A percentile compares a stretch with the other conserved stretches of the same genome.
phyloP scores from a whole-genome alignment of 805 yeast genomes.

The Ogataea pignaliae region DNA sequence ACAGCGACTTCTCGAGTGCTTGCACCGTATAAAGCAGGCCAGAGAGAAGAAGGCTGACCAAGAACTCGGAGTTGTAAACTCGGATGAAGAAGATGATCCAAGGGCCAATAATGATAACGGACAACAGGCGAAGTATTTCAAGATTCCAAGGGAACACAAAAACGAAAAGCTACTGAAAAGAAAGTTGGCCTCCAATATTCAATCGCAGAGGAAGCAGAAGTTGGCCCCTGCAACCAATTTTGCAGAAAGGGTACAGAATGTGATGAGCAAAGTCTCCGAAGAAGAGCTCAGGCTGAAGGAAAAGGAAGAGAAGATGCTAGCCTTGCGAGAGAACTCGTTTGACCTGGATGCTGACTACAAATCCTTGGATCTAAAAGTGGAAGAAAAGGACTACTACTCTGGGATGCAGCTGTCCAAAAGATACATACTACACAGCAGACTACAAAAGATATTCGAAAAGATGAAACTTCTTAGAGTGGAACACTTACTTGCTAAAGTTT shows the following conservation, averaged over 20 bases:
- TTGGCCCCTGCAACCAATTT: conserved; percentile 4
- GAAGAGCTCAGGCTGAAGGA: conserved; percentile 20
- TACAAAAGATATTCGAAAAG: conserved; percentile 39
- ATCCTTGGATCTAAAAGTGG: conserved; percentile 25
- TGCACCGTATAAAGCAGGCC: conserved; percentile 16
- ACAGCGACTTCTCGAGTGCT: conserved; percentile 17
- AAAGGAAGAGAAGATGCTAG: conserved; percentile 25
- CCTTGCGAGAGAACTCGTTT: conserved; percentile 38
- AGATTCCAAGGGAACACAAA: conserved; percentile 1
- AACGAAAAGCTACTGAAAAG: conserved; percentile 9
- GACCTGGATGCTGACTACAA: conserved; percentile 22
- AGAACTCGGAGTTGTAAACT: conserved; percentile 16
- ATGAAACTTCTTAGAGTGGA: conserved; percentile 54
- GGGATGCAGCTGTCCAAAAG: conserved; percentile 40
- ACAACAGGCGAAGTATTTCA: conserved; percentile 15
- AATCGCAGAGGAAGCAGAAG: not conserved
- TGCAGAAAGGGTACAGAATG: conserved; percentile 9
- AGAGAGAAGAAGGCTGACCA: conserved; percentile 15
- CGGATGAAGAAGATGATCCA: conserved; percentile 28
- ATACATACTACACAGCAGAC: conserved; percentile 35
- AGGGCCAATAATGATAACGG: conserved; percentile 10
- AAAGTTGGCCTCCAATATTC: conserved; percentile 2
- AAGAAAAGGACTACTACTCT: conserved; percentile 45
- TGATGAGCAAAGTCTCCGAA: conserved; percentile 7
- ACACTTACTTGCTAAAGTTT: conserved; percentile 58